Conservation (phyloP, 108 stramenopile genomes). For the Seminavis robusta region DNA sequence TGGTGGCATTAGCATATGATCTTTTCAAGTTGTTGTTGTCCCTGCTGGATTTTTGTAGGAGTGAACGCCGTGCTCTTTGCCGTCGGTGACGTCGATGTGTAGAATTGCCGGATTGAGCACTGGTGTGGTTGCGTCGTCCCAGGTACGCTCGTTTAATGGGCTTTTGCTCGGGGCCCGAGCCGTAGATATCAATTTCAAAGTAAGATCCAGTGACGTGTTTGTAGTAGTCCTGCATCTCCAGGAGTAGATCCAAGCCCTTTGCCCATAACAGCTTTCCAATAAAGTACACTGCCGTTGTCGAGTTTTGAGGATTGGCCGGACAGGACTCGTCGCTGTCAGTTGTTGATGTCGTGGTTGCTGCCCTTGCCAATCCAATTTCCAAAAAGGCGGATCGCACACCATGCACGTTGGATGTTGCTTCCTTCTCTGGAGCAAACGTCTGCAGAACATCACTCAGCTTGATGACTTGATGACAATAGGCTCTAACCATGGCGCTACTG, state of each 20-base stretch:
- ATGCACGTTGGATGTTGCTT: conserved; percentile 77
- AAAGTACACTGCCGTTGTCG: conserved; percentile 59
- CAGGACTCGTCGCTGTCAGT: background rate
- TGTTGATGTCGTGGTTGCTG: too few species aligned
- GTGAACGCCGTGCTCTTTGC: too few species aligned
- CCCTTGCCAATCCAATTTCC: conserved; percentile 7
- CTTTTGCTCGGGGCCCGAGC: conserved; percentile 69
- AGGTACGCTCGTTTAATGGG: conserved; percentile 73
- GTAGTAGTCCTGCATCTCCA: conserved; percentile 75
- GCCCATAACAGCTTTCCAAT: conserved; percentile 87
- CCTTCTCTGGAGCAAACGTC: conserved; percentile 79
- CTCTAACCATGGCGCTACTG: conserved; percentile 79
- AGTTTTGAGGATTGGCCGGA: too few species aligned
- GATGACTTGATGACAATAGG: conserved; percentile 89
- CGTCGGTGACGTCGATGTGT: too few species aligned
- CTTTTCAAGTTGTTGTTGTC: too few species aligned
- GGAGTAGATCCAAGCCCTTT: conserved; percentile 74
- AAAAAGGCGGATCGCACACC: conserved; percentile 74
- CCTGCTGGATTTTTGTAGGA: too few species aligned
- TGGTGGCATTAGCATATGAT: too few species aligned
- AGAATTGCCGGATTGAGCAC: background rate
- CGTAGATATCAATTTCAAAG: conserved; percentile 78
- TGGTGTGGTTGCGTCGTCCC: conserved; percentile 36
- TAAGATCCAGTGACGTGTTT: conserved; percentile 55
- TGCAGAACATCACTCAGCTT: conserved; percentile 77